Conservation (phyloP, 2,329 filamentous ascomycete species). For the Zymoseptoria pseudotritici region DNA sequence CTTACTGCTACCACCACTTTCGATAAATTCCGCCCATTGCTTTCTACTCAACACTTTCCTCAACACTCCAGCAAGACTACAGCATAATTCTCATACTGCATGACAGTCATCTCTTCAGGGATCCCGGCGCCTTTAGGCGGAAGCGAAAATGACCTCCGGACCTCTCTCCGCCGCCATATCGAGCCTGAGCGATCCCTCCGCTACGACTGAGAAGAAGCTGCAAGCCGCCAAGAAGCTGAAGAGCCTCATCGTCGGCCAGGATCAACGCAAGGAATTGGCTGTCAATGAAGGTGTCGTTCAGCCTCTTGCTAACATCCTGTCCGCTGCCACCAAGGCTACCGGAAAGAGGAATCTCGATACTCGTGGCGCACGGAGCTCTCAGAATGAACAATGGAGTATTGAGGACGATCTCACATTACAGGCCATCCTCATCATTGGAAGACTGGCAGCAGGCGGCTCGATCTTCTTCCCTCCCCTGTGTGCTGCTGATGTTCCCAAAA, state of each 20-base stretch:
- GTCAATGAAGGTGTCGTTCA: conserved; percentile 62
- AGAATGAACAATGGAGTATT: conserved; percentile 41
- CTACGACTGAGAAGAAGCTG: conserved; percentile 35
- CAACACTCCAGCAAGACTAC: not conserved
- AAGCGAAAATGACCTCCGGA: not conserved
- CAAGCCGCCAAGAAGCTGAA: conserved; percentile 65
- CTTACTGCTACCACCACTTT: not conserved
- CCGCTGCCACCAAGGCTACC: conserved; percentile 36
- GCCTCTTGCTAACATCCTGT: conserved; percentile 50
- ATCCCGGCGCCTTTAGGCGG: not conserved
- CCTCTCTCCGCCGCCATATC: conserved; percentile 8
- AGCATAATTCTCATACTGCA: not conserved
- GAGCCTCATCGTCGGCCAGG: conserved; percentile 82
- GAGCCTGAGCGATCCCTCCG: conserved; percentile 13
- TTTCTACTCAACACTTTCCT: not conserved
- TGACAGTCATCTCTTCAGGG: not conserved
- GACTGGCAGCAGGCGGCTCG: conserved; percentile 80
- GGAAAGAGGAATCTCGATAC: conserved; percentile 44
- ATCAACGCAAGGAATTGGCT: conserved; percentile 76
- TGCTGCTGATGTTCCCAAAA: conserved; percentile 57
- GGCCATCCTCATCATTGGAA: conserved; percentile 75
- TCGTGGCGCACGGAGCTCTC: conserved; percentile 35
- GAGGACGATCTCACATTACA: conserved; percentile 66
- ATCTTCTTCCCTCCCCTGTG: conserved; percentile 70
- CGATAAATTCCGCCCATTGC: not conserved